Evolutionary conservation across 2,329 filamentous ascomycete genomes (phyloP).

Genomic region (Exophiala sp.): DNA sequence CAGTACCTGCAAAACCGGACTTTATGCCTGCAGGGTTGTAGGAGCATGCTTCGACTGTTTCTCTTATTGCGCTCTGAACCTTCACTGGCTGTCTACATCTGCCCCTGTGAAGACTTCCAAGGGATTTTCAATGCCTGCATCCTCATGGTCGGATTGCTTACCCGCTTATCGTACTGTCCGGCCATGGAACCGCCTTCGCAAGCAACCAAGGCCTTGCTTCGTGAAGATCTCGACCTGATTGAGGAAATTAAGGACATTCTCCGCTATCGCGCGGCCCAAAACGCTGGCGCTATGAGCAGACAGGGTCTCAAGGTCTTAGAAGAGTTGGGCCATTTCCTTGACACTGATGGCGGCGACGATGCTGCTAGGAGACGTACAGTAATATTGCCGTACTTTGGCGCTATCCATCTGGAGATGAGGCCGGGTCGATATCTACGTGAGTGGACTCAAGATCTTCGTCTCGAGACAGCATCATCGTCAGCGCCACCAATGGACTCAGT

Average conservation of each 20-base stretch:
- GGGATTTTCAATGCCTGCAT: slow-evolving; percentile 23
- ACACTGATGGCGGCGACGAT: slow-evolving; percentile 6
- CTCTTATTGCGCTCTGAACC: slow-evolving; percentile 21
- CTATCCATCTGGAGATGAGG: slow-evolving; percentile 22
- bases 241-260: slow-evolving; percentile 26
- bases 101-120: slow-evolving; percentile 28
- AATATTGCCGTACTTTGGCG: slow-evolving; percentile 26
- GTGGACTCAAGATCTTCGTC: not conserved
- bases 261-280: slow-evolving; percentile 22
- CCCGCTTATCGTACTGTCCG: slow-evolving; percentile 10
- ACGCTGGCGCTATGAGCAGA: slow-evolving; percentile 23
- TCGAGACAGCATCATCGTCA: not conserved
- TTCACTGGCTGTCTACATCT: slow-evolving; percentile 25
- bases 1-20: slow-evolving; percentile 15
- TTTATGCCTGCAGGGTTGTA: slow-evolving; percentile 21
- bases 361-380: slow-evolving; percentile 17
- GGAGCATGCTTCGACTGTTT: slow-evolving; percentile 23
- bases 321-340: slow-evolving; percentile 22
- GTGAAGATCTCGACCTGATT: slow-evolving; percentile 21
- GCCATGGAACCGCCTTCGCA: not conserved
- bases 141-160: slow-evolving; percentile 22
- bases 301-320: slow-evolving; percentile 24
- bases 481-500: not conserved
- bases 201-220: slow-evolving; percentile 4
- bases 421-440: slow-evolving; percentile 6